phyloP scores from a whole-genome alignment of 164 flowering plant genomes.

The Macadamia tetraphylla region DNA sequence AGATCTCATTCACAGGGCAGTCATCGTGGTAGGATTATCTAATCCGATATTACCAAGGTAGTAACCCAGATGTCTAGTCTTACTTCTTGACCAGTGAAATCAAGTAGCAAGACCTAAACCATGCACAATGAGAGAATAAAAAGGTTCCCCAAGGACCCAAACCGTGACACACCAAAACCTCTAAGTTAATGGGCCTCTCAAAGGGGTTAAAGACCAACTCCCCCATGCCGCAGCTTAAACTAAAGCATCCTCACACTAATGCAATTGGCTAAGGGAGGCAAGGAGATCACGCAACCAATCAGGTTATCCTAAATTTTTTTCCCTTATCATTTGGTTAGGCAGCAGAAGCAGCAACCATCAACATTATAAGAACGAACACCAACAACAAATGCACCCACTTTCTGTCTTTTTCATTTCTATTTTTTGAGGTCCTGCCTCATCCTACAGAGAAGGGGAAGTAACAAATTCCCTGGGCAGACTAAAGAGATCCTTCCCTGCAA shows the following conservation, averaged over 20 bases:
- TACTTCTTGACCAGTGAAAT: too few relatives aligned
- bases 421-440: conserved; percentile 10
- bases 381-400: conserved; percentile 12
- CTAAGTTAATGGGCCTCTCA: too few relatives aligned
- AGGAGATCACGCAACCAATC: conserved; percentile 2
- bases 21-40: too few relatives aligned
- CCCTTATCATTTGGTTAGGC: conserved; percentile 3
- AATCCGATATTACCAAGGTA: too few relatives aligned
- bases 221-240: too few relatives aligned
- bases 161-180: too few relatives aligned
- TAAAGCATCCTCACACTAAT: not conserved
- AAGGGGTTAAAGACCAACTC: too few relatives aligned
- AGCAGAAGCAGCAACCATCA: conserved; percentile 4
- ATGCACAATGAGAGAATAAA: too few relatives aligned
- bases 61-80: too few relatives aligned
- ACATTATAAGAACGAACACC: conserved; percentile 10
- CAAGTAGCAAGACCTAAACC: too few relatives aligned
- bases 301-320: not conserved
- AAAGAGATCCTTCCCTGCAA: conserved; percentile 62
- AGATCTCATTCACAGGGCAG: too few relatives aligned
- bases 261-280: not conserved
- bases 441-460: conserved; percentile 58
- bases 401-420: conserved; percentile 7
- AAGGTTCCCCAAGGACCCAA: too few relatives aligned
- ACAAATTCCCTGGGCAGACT: conserved; percentile 62